phyloP scores from a whole-genome alignment of 1,284 basidiomycete genomes.

The Pisolithus thermaeus region DNA sequence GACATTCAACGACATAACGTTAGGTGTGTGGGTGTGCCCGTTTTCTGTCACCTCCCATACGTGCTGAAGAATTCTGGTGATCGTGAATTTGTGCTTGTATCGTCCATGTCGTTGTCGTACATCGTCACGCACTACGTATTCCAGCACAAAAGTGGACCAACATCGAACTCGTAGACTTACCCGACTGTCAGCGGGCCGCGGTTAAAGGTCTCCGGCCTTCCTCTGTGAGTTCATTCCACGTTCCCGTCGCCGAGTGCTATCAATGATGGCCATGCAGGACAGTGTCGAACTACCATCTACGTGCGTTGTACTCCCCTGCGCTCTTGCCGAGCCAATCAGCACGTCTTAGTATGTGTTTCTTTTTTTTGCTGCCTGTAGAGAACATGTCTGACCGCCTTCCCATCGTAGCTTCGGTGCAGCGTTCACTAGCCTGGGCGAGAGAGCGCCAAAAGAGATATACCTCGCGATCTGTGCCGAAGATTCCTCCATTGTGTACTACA shows the following conservation, averaged over 20 bases:
- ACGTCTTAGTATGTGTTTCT: conserved; percentile 33
- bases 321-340: conserved; percentile 59
- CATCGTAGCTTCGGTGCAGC: conserved; percentile 48
- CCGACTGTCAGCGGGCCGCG: conserved; percentile 47
- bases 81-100: neutral
- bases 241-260: neutral
- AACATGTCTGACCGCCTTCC: conserved; percentile 4
- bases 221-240: conserved; percentile 35
- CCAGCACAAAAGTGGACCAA: conserved; percentile 68
- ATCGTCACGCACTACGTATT: neutral
- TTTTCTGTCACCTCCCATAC: neutral
- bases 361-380: neutral
- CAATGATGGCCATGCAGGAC: conserved; percentile 23
- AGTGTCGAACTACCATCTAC: conserved; percentile 16
- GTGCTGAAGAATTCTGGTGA: neutral
- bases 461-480: conserved; percentile 70
- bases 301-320: conserved; percentile 61
- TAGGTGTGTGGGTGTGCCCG: conserved; percentile 43
- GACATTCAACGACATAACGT: conserved; percentile 55
- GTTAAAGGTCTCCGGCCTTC: conserved; percentile 55
- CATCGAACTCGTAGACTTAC: conserved; percentile 55
- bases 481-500: conserved; percentile 78
- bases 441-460: conserved; percentile 43
- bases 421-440: conserved; percentile 42
- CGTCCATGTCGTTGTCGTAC: neutral